Base-by-base conservation (phyloP, 2,329 filamentous ascomycete species). In the Fonsecaea erecta region DNA sequence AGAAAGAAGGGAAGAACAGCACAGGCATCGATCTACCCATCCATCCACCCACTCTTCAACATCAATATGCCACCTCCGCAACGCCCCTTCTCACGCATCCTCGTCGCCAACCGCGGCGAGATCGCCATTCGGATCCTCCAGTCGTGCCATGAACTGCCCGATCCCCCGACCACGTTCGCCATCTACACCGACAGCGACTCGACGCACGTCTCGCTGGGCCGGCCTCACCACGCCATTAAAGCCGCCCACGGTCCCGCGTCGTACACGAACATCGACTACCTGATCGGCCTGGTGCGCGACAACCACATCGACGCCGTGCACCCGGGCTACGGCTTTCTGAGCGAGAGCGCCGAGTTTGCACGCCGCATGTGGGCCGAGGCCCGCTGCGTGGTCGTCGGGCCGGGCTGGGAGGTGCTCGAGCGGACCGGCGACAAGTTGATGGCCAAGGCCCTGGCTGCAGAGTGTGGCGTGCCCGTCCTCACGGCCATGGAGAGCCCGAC, bases 241-340 rank as follows among this genome's bases (percentile, higher is more conserved):
- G 53, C 59, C 11, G 51, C 52, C 11, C 72, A 79, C 1, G 84
- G 83, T 0, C 78, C 84, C 18, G 74, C 80, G 1, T 79, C 81
- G 0, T 88, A 87, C 70, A 79, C 86, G 71, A 77, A 84, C 68
- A 82, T 86, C 34, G 65, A 79, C 46, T 58, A 62, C 34, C 58
- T 64, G 32, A 64, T 67, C 21, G 57, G 54, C 14, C 5, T 67
- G 53, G 59, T 59, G 26, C 79, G 81, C 61, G 76, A 83, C 40
- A 73, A 87, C 71, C 68, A 75, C 0, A 84, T 88, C 52, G 83
- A 87, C 70, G 78, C 84, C 2, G 77, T 87, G 0, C 85, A 87
- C 72, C 85, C 85, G 0, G 85, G 85, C 3, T 88, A 88, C 75
- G 85, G 85, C 9, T 88, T 96, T 75, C 76, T 87, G 1, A 85